phyloP scores from a whole-genome alignment of 139 green algal genomes.

The Chlorella sorokiniana region DNA sequence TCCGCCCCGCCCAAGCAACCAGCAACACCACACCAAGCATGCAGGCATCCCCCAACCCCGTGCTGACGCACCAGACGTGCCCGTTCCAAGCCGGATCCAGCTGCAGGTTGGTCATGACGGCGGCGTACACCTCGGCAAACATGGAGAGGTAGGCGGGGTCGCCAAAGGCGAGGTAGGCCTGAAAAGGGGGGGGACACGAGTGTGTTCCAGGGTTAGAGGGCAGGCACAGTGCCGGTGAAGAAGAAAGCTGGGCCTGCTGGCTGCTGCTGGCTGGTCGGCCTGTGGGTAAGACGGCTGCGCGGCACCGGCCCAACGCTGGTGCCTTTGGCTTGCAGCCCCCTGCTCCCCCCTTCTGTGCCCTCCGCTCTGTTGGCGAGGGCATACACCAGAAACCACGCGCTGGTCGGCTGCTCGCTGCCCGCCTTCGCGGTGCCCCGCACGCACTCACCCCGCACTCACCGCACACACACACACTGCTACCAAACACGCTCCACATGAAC shows the following conservation, averaged over 20 bases:
- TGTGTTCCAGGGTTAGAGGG: not conserved
- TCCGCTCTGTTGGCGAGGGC: no score
- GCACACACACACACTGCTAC: no score
- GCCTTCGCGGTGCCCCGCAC: no score
- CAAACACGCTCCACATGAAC: no score
- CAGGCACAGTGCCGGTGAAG: not conserved
- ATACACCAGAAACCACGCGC: not conserved
- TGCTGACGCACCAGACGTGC: not conserved
- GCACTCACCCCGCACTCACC: not conserved
- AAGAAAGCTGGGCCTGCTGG: no score
- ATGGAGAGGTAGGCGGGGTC: constrained; percentile 69
- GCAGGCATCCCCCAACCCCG: not conserved
- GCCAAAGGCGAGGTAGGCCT: constrained; percentile 86
- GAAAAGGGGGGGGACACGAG: not conserved
- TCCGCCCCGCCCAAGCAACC: not conserved
- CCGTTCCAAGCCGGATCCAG: constrained; percentile 23
- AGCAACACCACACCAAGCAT: not conserved
- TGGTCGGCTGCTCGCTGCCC: no score
- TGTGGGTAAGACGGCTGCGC: no score
- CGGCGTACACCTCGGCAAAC: constrained; percentile 72
- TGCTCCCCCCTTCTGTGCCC: no score
- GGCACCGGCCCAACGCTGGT: no score
- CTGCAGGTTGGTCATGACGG: constrained; percentile 64
- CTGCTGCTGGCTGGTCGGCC: no score
- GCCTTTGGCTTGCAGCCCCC: no score